Evolutionary conservation across 129 eudicot genomes (phyloP), one percentile per base, ranked within the genome.

Genomic region (Kitagawia praeruptora): DNA sequence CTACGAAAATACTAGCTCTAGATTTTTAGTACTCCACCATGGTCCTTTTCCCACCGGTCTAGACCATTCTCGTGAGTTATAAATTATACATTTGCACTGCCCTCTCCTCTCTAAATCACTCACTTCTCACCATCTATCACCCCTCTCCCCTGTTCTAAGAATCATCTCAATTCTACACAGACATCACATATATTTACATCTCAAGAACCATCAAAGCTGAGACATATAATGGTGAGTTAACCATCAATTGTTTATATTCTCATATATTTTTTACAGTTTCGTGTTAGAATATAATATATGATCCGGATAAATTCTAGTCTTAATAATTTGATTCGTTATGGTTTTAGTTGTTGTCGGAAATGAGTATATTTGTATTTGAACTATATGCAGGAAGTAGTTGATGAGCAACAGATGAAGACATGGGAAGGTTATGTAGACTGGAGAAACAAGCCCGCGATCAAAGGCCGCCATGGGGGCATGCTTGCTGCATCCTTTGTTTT

Each of bases 401-500:
- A 74, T 81, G 75, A 74, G 70, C 86, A 87, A 47, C 34, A 45
- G 80, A 64, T 51, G 51, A 84, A 77, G 82, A 85, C 69, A 70
- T 93, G 98, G 98, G 91, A 91, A 74, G 98, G 96, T 14, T 93
- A 93, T 85, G 96, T 89, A 51, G 93, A 93, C 76, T 93, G 98
- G 97, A 89, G 84, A 83, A 85, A 85, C 80, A 88, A 76, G 37
- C 88, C 95, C 38, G 96, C 98, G 11, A 37, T 80, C 72, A 89
- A 85, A 84, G 91, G 87, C 84, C 83, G 81, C 45, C 98, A 93
- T 81, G 98, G 98, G 27, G 98, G 98, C 86, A 87, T 93, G 92
- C 61, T 80, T 56, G 96, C 98, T 76, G 95, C 97, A 70, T 89
- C 90, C 70, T 93, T 93, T 79, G 98, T 93, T 46, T 84, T 93